Base-by-base conservation (phyloP, 306 rosid genomes). In the Geum urbanum region DNA sequence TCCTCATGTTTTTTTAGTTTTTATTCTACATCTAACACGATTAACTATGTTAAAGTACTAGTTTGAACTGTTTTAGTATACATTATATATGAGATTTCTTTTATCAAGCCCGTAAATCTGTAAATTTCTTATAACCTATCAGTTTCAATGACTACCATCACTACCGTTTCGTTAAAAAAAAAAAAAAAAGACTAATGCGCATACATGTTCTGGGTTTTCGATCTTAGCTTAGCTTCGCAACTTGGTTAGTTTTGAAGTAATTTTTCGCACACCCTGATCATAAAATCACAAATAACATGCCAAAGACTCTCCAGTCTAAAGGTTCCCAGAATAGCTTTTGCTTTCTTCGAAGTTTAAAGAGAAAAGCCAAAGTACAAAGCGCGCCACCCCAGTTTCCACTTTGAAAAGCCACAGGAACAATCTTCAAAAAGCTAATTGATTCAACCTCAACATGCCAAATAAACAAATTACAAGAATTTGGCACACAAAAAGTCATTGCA, bases 301-400 rank as follows among this genome's bases (percentile, higher is more conserved):
- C 56, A 43, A 55, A 18, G 5, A 22, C 48, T 24, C 39, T 8
- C 43, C 44, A 35, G 41, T 55, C 51, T 41, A 43, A 53, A 41
- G 39, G 62, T 52, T 46, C 54, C 65, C 74, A 24, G 55, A 57
- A 56, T 22, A 55, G 9, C 66, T 70, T 70, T 70, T 44, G 65
- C 74, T 70, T 70, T 56, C 55, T 56, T 70, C 66, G 55, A 56
- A 70, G 74, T 24, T 43, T 39, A 56, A 70, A 56, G 55, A 7
- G 7, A 56, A 56, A 56, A 56, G 65, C 65, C 54, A 70, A 55
- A 70, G 70, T 24, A 40, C 49, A 62, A 62, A 41, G 67, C 35
- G 20, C 32, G 67, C 67, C 10, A 62, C 67, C 67, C 66, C 65
- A 55, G 6, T 24, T 27, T 55, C 13, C 44, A 19, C 73, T 13